Base-by-base conservation (phyloP, 2,329 filamentous ascomycete genomes). In the Aspergillus unguis region DNA sequence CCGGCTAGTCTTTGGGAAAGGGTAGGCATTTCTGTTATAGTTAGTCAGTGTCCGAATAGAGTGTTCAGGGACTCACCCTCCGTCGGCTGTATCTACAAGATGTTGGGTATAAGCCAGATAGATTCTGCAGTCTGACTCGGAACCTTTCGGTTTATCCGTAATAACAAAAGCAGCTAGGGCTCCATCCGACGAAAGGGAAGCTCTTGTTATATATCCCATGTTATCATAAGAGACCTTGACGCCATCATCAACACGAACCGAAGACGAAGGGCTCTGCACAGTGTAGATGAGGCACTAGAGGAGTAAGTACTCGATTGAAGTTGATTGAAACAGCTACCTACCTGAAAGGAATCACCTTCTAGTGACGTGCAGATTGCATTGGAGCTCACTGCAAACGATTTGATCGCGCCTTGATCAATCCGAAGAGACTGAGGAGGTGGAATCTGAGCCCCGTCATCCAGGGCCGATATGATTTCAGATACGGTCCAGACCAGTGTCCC, bases 161-260 rank as follows among this genome's bases (percentile, higher is more conserved):
- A 55, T 40, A 6, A 48, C 25, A 35, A 59, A 59, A 1, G 57
- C 57, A 4, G 49, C 37, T 0, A 55, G 29, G 10, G 38, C 40
- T 6, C 61, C 57, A 17, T 58, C 54, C 3, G 47, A 44, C 0
- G 61, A 61, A 36, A 63, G 55, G 2, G 56, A 50, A 8, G 55
- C 40, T 17, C 47, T 45, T 8, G 51, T 53, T 38, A 63, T 60
- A 32, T 53, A 46, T 9, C 57, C 57, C 23, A 55, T 43, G 9
- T 55, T 33, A 6, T 51, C 43, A 23, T 51, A 51, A 1, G 43
- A 41, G 23, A 51, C 43, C 28, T 28, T 51, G 3, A 46, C 35
- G n/a, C 35, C 49, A 3, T 46, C 36, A 35, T 40, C 35, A 28
- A 46, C 25, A 28, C 41, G 42, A 9, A n/a, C 10, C 10, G 17